Evolutionary conservation across 2,329 filamentous ascomycete species (phyloP).

Genomic region (Hirsutella thompsonii): DNA sequence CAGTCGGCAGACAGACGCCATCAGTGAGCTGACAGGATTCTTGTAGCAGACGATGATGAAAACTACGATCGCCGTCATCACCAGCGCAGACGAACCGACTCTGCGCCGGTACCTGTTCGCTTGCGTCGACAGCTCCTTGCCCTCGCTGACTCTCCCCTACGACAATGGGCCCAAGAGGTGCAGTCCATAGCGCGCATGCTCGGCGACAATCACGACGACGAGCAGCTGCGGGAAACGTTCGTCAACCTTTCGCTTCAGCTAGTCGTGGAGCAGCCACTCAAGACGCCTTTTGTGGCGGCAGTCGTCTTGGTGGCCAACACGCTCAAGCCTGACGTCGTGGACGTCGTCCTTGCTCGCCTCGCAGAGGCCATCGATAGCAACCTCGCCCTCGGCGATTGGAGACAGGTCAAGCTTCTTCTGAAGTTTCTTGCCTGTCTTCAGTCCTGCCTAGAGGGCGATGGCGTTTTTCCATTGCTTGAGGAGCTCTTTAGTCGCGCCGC

Average conservation of each 20-base stretch:
- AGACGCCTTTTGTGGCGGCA: conserved; percentile 88
- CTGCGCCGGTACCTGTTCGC: conserved; percentile 52
- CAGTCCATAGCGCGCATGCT: conserved; percentile 62
- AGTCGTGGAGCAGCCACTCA: conserved; percentile 82
- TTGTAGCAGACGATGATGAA: conserved; percentile 51
- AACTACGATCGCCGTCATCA: conserved; percentile 60
- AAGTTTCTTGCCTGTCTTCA: conserved; percentile 85
- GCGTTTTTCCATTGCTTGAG: conserved; percentile 72
- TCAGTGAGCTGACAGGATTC: neutral
- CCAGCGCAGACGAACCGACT: conserved; percentile 62
- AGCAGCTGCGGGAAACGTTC: conserved; percentile 61
- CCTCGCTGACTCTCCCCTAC: conserved; percentile 71
- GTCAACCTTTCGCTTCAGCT: conserved; percentile 64
- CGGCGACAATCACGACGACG: conserved; percentile 75
- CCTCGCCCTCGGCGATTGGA: conserved; percentile 67
- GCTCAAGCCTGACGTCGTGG: conserved; percentile 60
- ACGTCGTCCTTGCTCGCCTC: conserved; percentile 54
- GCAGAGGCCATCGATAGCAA: conserved; percentile 50
- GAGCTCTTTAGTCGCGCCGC: conserved; percentile 88
- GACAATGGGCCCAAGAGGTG: conserved; percentile 68
- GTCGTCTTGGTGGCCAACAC: conserved; percentile 71
- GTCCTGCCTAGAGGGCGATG: conserved; percentile 66
- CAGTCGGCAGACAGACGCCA: neutral
- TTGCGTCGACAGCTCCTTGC: conserved; percentile 67
- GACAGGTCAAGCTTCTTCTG: conserved; percentile 78